Conservation (phyloP, 306 rosid genomes). For the Trifolium dubium region DNA sequence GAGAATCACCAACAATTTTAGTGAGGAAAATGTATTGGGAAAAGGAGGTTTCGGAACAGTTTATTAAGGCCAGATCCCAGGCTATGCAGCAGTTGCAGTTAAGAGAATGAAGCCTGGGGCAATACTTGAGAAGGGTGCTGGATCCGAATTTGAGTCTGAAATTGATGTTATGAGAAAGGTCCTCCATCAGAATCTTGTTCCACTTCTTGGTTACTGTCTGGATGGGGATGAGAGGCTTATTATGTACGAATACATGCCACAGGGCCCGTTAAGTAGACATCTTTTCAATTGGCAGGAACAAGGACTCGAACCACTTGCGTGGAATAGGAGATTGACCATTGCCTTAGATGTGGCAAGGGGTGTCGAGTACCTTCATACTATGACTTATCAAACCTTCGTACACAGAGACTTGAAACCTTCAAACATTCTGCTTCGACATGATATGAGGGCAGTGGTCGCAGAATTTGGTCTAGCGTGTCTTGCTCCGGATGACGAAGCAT, state of each 20-base stretch:
- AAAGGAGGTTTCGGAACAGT: too few relatives aligned
- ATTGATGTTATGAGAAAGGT: slow-evolving; percentile 81
- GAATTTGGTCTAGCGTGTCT: too few relatives aligned
- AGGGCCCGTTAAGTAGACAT: slow-evolving; percentile 70
- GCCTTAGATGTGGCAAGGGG: slow-evolving; percentile 91
- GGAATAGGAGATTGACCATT: slow-evolving; percentile 71
- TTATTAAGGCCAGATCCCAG: too few relatives aligned
- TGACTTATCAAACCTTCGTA: slow-evolving; percentile 87
- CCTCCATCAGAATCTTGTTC: slow-evolving; percentile 81
- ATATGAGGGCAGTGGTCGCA: too few relatives aligned
- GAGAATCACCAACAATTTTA: too few relatives aligned
- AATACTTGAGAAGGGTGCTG: too few relatives aligned
- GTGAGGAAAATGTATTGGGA: too few relatives aligned
- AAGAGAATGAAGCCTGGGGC: too few relatives aligned
- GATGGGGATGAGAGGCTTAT: slow-evolving; percentile 85
- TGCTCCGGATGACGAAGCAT: too few relatives aligned
- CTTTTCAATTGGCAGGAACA: slow-evolving; percentile 77
- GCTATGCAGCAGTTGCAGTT: too few relatives aligned
- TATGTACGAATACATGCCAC: slow-evolving; percentile 86
- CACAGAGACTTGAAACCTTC: slow-evolving; percentile 60
- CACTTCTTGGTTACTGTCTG: slow-evolving; percentile 84
- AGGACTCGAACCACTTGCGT: slow-evolving; percentile 70
- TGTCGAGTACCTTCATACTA: slow-evolving; percentile 87
- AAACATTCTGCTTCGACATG: too few relatives aligned
- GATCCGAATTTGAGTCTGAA: slow-evolving; percentile 84